Base-by-base conservation (phyloP, 306 rosid species). In the Castanea crenata region DNA sequence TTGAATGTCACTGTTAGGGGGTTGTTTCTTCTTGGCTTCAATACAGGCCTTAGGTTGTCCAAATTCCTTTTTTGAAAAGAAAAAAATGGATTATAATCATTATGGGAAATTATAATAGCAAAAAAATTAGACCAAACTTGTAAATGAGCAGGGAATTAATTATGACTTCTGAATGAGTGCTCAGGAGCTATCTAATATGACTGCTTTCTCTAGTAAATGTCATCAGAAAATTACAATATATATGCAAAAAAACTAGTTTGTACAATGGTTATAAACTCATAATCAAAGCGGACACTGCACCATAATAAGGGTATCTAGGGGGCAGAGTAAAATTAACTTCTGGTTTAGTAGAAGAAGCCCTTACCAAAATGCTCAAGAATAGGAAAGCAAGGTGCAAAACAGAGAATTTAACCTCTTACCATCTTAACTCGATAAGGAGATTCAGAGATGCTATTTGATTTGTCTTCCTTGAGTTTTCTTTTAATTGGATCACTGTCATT, bases 401-500 rank as follows among this genome's bases (percentile, higher is more conserved):
- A 62, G n/a, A 13, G 5, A 65, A 23, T 19, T 18, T 8, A 58
- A 73, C 12, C 9, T 80, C 81, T 59, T 81, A 94, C 97, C 90
- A 77, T 82, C 82, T 79, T 71, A 31, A 86, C 76, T 27, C 12
- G 62, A 80, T 6, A 69, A 68, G 90, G 88, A 81, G 82, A 80
- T 86, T 79, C 83, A 57, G 70, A 57, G 59, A 77, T 76, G 74
- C 54, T 74, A 79, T 72, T 76, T 75, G 83, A 46, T 49, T 81
- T 81, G 55, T 87, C 92, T 82, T 80, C 76, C 87, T 83, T 83
- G 77, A 78, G 15, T 81, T 88, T 87, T 74, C 87, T 85, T 79
- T 78, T 83, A 82, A 86, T 74, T 81, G 87, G 87, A 56, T 86
- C 92, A 84, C 93, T 90, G 91, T 80, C 76, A 81, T 61, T 55